phyloP scores from a whole-genome alignment of 805 yeast species.

The Yarrowia porcina region DNA sequence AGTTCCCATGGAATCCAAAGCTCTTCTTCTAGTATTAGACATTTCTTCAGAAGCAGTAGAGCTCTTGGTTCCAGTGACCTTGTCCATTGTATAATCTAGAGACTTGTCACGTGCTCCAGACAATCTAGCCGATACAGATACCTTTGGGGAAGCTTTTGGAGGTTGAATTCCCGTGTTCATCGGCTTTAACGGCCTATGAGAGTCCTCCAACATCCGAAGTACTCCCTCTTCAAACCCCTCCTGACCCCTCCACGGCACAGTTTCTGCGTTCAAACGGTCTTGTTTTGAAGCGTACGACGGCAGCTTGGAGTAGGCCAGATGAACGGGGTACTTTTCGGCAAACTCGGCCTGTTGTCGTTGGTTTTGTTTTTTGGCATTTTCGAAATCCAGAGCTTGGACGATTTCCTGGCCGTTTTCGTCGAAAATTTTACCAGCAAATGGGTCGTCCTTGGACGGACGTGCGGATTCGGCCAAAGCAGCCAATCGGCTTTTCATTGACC shows the following conservation, averaged over 20 bases:
- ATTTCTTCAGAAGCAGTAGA: too few species aligned
- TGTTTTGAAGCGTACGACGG: constrained; percentile 48
- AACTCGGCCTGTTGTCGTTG: constrained; percentile 39
- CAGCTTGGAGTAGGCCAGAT: constrained; percentile 44
- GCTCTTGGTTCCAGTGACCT: constrained; percentile 38
- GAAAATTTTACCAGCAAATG: constrained; percentile 37
- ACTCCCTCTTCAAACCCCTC: constrained; percentile 49
- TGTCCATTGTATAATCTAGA: constrained; percentile 58
- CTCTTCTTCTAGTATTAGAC: constrained; percentile 55
- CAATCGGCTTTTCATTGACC: constrained; percentile 40
- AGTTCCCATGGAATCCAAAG: constrained; percentile 50
- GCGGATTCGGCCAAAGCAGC: constrained; percentile 47
- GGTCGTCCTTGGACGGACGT: constrained; percentile 39
- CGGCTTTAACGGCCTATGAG: constrained; percentile 41
- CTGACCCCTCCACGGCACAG: constrained; percentile 58
- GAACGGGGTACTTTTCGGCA: constrained; percentile 42
- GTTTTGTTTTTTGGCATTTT: neutral
- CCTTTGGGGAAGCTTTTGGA: neutral
- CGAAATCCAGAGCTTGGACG: neutral
- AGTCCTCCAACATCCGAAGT: constrained; percentile 55
- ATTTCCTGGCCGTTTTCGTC: neutral
- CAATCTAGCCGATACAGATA: neutral
- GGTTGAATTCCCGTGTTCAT: neutral
- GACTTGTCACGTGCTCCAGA: constrained; percentile 61
- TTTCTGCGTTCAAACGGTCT: constrained; percentile 48